Base-by-base conservation (phyloP, 1,284 basidiomycete genomes). In the Pulveroboletus ridleyi region DNA sequence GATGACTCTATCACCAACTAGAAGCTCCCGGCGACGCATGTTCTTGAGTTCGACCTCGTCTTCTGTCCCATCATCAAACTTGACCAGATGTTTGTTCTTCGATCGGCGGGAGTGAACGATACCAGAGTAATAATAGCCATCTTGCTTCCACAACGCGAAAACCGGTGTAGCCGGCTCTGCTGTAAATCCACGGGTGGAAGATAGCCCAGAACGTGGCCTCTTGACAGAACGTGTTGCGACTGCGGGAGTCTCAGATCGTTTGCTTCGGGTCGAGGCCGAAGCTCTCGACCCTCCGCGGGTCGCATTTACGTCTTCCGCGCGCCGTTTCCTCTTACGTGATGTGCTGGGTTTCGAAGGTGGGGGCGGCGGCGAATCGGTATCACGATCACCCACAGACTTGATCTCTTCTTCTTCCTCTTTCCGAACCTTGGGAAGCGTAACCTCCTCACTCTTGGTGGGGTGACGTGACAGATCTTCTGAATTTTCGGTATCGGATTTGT, bases 41-140 rank as follows among this genome's bases (percentile, higher is more conserved):
- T 87, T 81, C 41, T 83, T 80, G 46, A 89, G 68, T 41, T 79
- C 81, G 18, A 90, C 80, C 2, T 71, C 71, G 17, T 77, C 82
- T 25, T 80, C 72, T 3, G 81, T 81, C 5, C 72, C 77, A 70
- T 92, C 91, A 68, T 91, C 89, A 72, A 91, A 93, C 39, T 79
- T 77, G 67, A 93, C 73, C 22, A 69, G 62, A 71, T 85, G 89
- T 33, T 72, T 74, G 74, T 59, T 74, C 33, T 72, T 71, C 23
- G 15, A 41, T 8, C 64, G 64, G 20, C 69, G 70, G 25, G 81
- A 78, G 64, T 86, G 69, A 11, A 91, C 80, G 35, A 78, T 79
- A 15, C 89, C 91, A 8, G 87, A 72, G 70, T 89, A 92, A 74
- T 84, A 93, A 66, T 84, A 80, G 3, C 82, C 83, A 63, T 88